These are phyloP conservation scores for Urtica urens DNA, from an alignment of 306 rosid genomes.

Conservation along the genomic window DNA sequence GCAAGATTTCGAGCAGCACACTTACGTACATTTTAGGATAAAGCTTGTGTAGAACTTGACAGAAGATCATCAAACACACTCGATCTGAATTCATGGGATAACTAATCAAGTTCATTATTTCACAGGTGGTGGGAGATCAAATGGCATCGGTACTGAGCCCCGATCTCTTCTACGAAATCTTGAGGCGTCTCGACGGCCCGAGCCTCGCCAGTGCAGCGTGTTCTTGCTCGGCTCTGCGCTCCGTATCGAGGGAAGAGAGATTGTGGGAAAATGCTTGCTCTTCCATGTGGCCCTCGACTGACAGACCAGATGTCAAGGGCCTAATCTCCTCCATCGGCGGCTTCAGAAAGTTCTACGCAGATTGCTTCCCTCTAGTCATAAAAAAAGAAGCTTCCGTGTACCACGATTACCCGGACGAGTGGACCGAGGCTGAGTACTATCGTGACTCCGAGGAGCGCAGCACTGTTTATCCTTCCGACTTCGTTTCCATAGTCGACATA, in stretches of 20 bases:
- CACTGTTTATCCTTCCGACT: conserved; percentile 57
- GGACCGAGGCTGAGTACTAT: conserved; percentile 80
- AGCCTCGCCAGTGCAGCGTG: conserved; percentile 77
- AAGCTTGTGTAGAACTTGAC: no score
- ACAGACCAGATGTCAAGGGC: conserved; percentile 65
- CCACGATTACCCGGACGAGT: conserved; percentile 65
- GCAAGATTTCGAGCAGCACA: no score
- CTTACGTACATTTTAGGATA: no score
- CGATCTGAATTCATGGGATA: background rate
- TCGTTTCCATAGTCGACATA: conserved; percentile 72
- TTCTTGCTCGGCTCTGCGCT: conserved; percentile 59
- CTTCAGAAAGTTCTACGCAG: conserved; percentile 77
- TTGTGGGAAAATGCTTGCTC: conserved; percentile 85
- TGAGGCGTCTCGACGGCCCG: conserved; percentile 76
- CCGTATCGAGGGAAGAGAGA: conserved; percentile 78
- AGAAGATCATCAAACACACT: no score
- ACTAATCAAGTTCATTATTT: conserved; percentile 12
- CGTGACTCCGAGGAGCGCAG: conserved; percentile 51
- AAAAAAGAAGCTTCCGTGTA: conserved; percentile 45
- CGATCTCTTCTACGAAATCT: conserved; percentile 75
- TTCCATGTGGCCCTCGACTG: conserved; percentile 82
- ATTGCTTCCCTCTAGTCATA: conserved; percentile 76
- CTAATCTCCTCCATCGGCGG: conserved; percentile 69
- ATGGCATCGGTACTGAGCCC: conserved; percentile 51
- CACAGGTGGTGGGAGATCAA: conserved; percentile 23